Evolutionary conservation across 2,329 filamentous ascomycete genomes (phyloP), one percentile per base, ranked within the genome.

Genomic region (Sporothrix brunneoviolacea): DNA sequence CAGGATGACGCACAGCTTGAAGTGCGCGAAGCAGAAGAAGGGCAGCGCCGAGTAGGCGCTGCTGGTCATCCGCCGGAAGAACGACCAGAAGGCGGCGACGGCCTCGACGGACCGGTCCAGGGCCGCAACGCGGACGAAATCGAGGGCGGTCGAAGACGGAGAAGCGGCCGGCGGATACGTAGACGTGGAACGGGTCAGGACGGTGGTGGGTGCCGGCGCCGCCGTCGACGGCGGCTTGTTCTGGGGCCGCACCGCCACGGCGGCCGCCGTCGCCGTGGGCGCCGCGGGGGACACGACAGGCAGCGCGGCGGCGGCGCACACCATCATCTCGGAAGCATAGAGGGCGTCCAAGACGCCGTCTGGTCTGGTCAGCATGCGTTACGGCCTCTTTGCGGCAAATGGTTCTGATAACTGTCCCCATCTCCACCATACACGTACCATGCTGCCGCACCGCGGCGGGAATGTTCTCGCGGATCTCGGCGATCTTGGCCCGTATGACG

Each of bases 341-440:
- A 72, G 52, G n/a, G 67, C 60, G 4, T 63, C 62, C 10, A 60
- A 57, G 16, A 71, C 55, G 3, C 65, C 55, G 4, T 64, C 70
- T n/a, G n/a, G n/a, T n/a, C n/a, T n/a, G n/a, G n/a, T n/a, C n/a
- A n/a, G n/a, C n/a, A n/a, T n/a, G n/a, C n/a, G n/a, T n/a, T n/a
- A n/a, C n/a, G n/a, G n/a, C n/a, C n/a, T n/a, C n/a, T n/a, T n/a
- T n/a, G n/a, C n/a, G n/a, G n/a, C n/a, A n/a, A n/a, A n/a, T n/a
- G n/a, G n/a, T n/a, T n/a, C n/a, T n/a, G n/a, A n/a, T n/a, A n/a
- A n/a, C n/a, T n/a, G n/a, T n/a, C n/a, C n/a, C n/a, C n/a, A n/a
- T n/a, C n/a, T n/a, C n/a, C n/a, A n/a, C n/a, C n/a, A n/a, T n/a
- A n/a, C n/a, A n/a, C n/a, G n/a, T n/a, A n/a, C n/a, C n/a, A 30